Evolutionary conservation across 1,284 basidiomycete species (phyloP).

Genomic region (Heterobasidion occidentale): DNA sequence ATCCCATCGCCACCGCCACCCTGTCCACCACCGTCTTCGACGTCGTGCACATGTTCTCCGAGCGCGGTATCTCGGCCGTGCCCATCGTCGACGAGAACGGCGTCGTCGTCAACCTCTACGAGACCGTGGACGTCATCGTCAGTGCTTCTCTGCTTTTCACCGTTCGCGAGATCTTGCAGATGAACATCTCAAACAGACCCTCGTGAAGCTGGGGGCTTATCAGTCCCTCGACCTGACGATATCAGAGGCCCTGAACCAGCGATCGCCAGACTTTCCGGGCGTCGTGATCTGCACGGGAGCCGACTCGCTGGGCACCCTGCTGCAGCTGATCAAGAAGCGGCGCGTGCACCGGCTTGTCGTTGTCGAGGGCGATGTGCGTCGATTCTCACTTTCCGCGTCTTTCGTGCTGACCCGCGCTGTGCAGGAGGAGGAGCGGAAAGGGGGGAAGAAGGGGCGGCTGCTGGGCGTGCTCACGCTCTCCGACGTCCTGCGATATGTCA

Average conservation of each 20-base stretch:
- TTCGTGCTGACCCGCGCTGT: slow-evolving; percentile 5
- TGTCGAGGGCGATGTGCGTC: slow-evolving; percentile 73
- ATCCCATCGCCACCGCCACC: slow-evolving; percentile 90
- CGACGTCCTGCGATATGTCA: slow-evolving; percentile 84
- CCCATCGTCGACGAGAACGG: slow-evolving; percentile 94
- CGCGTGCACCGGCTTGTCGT: slow-evolving; percentile 92
- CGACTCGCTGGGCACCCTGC: slow-evolving; percentile 89
- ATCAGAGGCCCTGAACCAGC: slow-evolving; percentile 84
- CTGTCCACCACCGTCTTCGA: slow-evolving; percentile 93
- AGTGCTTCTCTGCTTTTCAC: slow-evolving; percentile 24
- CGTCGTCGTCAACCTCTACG: slow-evolving; percentile 94
- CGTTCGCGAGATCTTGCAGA: slow-evolving; percentile 4
- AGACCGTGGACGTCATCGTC: slow-evolving; percentile 98
- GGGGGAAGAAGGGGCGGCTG: slow-evolving; percentile 76
- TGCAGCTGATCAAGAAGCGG: slow-evolving; percentile 89
- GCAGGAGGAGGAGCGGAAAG: slow-evolving; percentile 69
- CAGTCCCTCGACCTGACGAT: slow-evolving; percentile 95
- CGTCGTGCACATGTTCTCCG: slow-evolving; percentile 98
- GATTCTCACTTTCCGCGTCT: background rate
- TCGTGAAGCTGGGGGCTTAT: slow-evolving; percentile 93
- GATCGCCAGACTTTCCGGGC: slow-evolving; percentile 90
- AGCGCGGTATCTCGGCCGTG: slow-evolving; percentile 92
- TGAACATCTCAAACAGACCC: slow-evolving; percentile 51
- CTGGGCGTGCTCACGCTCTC: slow-evolving; percentile 88
- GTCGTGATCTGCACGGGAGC: slow-evolving; percentile 93